phyloP scores from a whole-genome alignment of 1,284 basidiomycete genomes.

The Phellopilus nigrolimitatus region DNA sequence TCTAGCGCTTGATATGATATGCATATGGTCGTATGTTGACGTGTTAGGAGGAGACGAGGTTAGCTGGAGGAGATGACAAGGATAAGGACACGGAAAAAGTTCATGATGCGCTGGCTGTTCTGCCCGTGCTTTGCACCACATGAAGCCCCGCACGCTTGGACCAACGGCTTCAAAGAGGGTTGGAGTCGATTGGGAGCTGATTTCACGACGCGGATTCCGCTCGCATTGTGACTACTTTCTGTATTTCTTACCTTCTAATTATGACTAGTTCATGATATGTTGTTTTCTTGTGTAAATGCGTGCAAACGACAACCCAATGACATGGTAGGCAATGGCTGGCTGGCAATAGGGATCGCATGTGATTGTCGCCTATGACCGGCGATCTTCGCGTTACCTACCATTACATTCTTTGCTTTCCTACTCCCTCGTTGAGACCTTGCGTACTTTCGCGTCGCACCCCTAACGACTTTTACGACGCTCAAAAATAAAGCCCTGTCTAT shows the following conservation, averaged over 20 bases:
- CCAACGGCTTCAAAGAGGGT: constrained; percentile 71
- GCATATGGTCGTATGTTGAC: constrained; percentile 14
- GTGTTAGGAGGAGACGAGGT: constrained; percentile 10
- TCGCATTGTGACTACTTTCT: constrained; percentile 12
- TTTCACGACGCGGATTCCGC: constrained; percentile 25
- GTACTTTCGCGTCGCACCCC: background rate
- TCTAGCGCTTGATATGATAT: constrained; percentile 12
- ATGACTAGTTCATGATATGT: background rate
- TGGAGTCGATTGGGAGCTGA: constrained; percentile 86
- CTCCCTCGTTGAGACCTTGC: background rate
- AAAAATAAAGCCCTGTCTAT: background rate
- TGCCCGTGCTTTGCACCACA: constrained; percentile 69
- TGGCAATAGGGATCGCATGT: no score
- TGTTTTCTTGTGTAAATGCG: no score
- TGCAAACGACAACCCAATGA: no score
- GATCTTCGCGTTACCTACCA: no score
- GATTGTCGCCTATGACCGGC: no score
- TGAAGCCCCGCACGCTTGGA: constrained; percentile 90
- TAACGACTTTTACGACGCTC: background rate
- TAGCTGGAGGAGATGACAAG: constrained; percentile 17
- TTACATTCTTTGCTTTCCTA: no score
- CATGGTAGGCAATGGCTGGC: no score
- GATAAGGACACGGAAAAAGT: constrained; percentile 21
- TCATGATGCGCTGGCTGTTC: constrained; percentile 22
- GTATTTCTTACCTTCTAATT: constrained; percentile 6